Conservation (phyloP, 225 moss, liverwort and hornwort genomes). For the Asterella californica region DNA sequence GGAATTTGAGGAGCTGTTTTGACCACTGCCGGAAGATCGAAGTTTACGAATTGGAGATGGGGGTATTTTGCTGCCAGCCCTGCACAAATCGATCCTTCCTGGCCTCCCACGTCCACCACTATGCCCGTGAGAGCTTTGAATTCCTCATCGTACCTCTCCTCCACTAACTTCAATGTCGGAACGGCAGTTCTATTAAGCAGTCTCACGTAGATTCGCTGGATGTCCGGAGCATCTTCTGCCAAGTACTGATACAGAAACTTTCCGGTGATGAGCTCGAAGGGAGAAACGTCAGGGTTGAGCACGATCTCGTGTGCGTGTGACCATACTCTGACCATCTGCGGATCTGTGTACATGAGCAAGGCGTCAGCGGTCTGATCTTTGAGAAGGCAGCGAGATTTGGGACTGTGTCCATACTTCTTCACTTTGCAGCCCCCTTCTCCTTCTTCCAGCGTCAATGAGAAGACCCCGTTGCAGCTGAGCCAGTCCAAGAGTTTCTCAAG, state of each 20-base stretch:
- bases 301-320: constrained; percentile 19
- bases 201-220: constrained; percentile 7
- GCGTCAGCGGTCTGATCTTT: neutral
- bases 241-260: constrained; percentile 19
- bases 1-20: constrained; percentile 17
- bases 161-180: neutral
- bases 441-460: neutral
- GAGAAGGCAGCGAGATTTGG: constrained; percentile 16
- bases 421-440: neutral
- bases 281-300: neutral
- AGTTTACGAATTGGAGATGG: constrained; percentile 33
- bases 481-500: constrained; percentile 28
- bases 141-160: constrained; percentile 21
- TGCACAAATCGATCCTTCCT: constrained; percentile 21
- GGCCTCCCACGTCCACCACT: constrained; percentile 41
- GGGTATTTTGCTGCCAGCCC: constrained; percentile 29
- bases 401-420: constrained; percentile 26
- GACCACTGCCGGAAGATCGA: constrained; percentile 30
- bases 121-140: constrained; percentile 20
- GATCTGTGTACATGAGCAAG: constrained; percentile 10
- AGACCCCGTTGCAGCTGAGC: constrained; percentile 20
- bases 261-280: constrained; percentile 19
- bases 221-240: constrained; percentile 25
- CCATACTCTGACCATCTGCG: constrained; percentile 19
- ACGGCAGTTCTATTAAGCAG: neutral